Base-by-base conservation (phyloP, 176 grass and related monocot genomes). In the Microstegium vimineum region DNA sequence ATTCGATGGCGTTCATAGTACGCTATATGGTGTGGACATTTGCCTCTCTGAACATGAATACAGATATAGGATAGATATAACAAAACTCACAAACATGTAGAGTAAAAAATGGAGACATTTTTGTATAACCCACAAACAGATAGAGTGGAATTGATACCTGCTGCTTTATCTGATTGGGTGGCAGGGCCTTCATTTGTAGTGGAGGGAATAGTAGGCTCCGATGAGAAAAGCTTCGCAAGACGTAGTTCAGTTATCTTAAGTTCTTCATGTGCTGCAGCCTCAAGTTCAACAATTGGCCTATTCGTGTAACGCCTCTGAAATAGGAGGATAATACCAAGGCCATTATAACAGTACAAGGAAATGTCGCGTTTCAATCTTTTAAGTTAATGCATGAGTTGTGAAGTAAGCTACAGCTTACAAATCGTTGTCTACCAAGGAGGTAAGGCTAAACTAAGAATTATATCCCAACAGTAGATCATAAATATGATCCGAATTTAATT, bases 271-370 rank as follows among this genome's bases (percentile, higher is more conserved):
- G 96, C 93, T 71, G 93, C 93, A 74, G 14, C 71, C 82, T 99
- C 93, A 81, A 99, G 85, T 69, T 99, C 96, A 71, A 95, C 73
- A 46, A 99, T 92, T 71, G 96, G 89, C 72, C 89, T 91, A 83
- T 99, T 99, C n/a, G 37, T 17, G 28, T 94, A 99, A 67, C 93
- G 96, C 71, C 87, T 92, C 93, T 99, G 82, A 66, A 91, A 83
- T 56, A 73, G 32, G 10, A 89, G 15, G 23, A 46, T 7, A 81
- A 77, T 13, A 43, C 43, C 2, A 78, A 84, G 12, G 38, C 2
- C 18, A 68, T 47, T 78, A 33, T 3, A 77, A 71, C 14, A 8
- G 22, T 41, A 76, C 30, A 47, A 72, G 38, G 0, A 64, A 81
- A 26, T 8, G 22, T 27, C 0, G 28, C 40, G 59, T 41, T 3